Evolutionary conservation across 1,284 basidiomycete genomes (phyloP).

Genomic region (Wallemia ichthyophaga): DNA sequence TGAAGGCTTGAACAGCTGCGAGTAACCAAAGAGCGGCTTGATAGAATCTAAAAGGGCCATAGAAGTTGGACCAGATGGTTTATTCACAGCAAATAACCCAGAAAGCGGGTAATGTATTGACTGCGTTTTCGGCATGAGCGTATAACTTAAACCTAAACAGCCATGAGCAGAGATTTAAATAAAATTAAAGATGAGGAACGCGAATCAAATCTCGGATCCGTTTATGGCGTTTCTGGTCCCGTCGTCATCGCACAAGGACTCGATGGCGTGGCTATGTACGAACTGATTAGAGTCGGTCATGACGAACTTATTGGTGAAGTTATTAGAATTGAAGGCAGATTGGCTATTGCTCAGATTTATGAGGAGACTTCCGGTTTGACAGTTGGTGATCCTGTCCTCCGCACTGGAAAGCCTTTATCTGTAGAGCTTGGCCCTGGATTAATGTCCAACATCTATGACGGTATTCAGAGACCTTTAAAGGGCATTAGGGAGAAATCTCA

Average conservation of each 20-base stretch:
- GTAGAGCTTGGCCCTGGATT: slow-evolving; percentile 91
- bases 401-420: slow-evolving; percentile 87
- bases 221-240: slow-evolving; percentile 80
- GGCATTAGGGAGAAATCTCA: slow-evolving; percentile 85
- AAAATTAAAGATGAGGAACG: slow-evolving; percentile 68
- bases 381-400: slow-evolving; percentile 85
- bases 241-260: slow-evolving; percentile 93
- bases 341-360: slow-evolving; percentile 98
- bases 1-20: slow-evolving; percentile 35
- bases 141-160: neutral
- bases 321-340: slow-evolving; percentile 82
- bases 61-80: slow-evolving; percentile 62
- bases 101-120: slow-evolving; percentile 31
- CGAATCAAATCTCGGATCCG: slow-evolving; percentile 63
- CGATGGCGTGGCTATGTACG: slow-evolving; percentile 87
- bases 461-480: slow-evolving; percentile 71
- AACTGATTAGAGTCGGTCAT: slow-evolving; percentile 75
- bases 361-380: slow-evolving; percentile 95
- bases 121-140: slow-evolving; percentile 29
- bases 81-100: slow-evolving; percentile 49
- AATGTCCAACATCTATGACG: slow-evolving; percentile 96
- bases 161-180: slow-evolving; percentile 29
- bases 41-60: slow-evolving; percentile 72
- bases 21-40: slow-evolving; percentile 46
- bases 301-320: slow-evolving; percentile 52